phyloP scores from a whole-genome alignment of 495 filamentous ascomycete species.

The Lentithecium fluviatile region DNA sequence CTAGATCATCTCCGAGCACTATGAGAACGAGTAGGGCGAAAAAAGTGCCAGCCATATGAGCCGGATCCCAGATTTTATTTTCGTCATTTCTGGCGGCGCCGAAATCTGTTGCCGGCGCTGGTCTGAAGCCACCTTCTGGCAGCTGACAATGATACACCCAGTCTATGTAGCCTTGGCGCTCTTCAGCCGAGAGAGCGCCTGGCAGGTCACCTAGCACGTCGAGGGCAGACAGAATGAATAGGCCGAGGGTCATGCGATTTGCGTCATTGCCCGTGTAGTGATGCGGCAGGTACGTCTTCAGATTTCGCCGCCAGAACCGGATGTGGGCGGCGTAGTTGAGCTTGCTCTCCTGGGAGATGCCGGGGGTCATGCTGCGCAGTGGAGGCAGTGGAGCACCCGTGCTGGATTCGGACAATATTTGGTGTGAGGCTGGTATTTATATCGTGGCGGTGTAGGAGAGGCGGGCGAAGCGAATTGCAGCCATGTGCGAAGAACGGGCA shows the following conservation, averaged over 20 bases:
- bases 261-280: slow-evolving; percentile 84
- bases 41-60: slow-evolving; percentile 80
- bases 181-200: slow-evolving; percentile 54
- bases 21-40: slow-evolving; percentile 78
- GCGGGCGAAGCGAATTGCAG: no score
- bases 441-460: no score
- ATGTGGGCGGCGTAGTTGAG: slow-evolving; percentile 70
- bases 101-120: slow-evolving; percentile 68
- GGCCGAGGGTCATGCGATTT: slow-evolving; percentile 83
- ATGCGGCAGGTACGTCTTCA: slow-evolving; percentile 75
- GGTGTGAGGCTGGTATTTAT: no score
- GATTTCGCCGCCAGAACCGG: slow-evolving; percentile 89
- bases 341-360: slow-evolving; percentile 8
- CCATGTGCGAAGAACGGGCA: not conserved
- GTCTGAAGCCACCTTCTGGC: slow-evolving; percentile 74
- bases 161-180: slow-evolving; percentile 59
- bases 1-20: slow-evolving; percentile 71
- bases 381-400: no score
- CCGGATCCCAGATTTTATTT: slow-evolving; percentile 68
- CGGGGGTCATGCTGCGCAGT: not conserved
- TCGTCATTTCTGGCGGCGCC: slow-evolving; percentile 45
- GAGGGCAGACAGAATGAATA: slow-evolving; percentile 79
- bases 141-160: slow-evolving; percentile 79
- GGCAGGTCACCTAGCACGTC: slow-evolving; percentile 72
- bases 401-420: no score